These are phyloP conservation scores for Arthrocladium fulminans DNA, from an alignment of 2,329 filamentous ascomycete species.

Conservation along the genomic window DNA sequence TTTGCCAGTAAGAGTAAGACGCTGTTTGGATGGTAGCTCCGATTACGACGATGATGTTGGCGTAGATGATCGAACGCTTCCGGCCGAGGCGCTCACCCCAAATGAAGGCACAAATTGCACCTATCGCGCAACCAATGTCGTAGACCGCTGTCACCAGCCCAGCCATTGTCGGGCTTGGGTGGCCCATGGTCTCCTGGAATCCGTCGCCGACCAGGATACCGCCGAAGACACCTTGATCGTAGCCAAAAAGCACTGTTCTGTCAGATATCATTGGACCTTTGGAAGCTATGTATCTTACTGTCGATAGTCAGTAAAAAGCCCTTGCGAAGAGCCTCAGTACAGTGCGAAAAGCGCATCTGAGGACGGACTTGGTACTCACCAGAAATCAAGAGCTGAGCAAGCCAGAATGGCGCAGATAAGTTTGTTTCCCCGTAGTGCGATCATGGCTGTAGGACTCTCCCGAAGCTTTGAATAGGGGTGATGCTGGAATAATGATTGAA, in stretches of 20 bases:
- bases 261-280: no score
- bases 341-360: no score
- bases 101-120: conserved; percentile 12
- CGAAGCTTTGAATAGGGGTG: no score
- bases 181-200: conserved; percentile 23
- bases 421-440: no score
- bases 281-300: no score
- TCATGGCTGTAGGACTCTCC: no score
- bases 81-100: conserved; percentile 39
- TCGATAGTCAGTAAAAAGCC: no score
- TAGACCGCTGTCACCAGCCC: conserved; percentile 46
- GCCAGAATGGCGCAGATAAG: no score
- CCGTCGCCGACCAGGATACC: conserved; percentile 25
- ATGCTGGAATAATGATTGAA: no score
- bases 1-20: conserved; percentile 33
- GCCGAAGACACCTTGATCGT: conserved; percentile 30
- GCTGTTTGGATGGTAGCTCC: conserved; percentile 38
- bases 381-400: no score
- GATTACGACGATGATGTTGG: conserved; percentile 33
- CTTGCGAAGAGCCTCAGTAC: no score
- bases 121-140: conserved; percentile 34
- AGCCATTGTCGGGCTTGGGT: conserved; percentile 36
- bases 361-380: no score
- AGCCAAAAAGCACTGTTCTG: conserved; percentile 40
- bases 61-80: conserved; percentile 33